Conservation (phyloP, 345 rosid species). For the Citrus sp. region DNA sequence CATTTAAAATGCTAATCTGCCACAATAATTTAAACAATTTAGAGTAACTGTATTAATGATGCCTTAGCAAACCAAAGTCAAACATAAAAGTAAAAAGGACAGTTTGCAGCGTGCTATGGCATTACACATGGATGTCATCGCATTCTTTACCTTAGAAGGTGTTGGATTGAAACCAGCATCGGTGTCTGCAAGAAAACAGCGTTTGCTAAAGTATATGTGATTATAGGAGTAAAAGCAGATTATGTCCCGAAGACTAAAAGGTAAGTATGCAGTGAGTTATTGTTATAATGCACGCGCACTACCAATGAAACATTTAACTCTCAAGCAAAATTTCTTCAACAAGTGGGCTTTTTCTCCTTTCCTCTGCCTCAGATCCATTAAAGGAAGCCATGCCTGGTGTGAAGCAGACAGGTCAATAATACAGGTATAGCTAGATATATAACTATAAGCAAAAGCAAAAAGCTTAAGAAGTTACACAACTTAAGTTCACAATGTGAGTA, state of each 20-base stretch:
- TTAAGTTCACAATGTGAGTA: neutral
- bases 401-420: neutral
- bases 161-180: conserved; percentile 83
- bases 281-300: conserved; percentile 13
- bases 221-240: neutral
- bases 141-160: conserved; percentile 52
- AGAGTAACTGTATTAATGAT: neutral
- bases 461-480: neutral
- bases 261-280: neutral
- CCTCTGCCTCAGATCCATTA: conserved; percentile 48
- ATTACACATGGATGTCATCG: neutral
- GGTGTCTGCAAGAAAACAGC: conserved; percentile 43
- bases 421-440: neutral
- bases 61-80: neutral
- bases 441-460: neutral
- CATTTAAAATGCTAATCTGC: neutral
- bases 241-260: neutral
- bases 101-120: neutral
- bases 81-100: neutral
- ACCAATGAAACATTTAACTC: conserved; percentile 79
- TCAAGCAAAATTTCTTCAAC: conserved; percentile 53
- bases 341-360: conserved; percentile 50
- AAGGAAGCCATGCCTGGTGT: conserved; percentile 54
- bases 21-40: neutral
- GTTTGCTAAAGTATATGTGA: neutral